Conservation (phyloP, 768 basidiomycete genomes). For the Pulveroboletus sp. region DNA sequence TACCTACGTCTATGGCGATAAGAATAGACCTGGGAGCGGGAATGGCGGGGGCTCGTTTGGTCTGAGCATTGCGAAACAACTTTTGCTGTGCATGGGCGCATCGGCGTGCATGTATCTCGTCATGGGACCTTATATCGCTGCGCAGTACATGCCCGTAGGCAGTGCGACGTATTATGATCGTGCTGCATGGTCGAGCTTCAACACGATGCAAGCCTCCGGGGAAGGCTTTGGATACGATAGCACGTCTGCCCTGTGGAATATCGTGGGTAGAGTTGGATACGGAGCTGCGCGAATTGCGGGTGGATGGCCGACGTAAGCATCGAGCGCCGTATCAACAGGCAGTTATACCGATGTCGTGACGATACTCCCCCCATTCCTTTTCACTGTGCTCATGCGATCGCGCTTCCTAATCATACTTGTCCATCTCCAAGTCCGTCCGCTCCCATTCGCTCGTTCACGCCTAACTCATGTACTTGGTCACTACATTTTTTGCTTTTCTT, state of each 20-base stretch:
- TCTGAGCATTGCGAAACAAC: slow-evolving; percentile 39
- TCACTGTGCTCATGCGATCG: slow-evolving; percentile 17
- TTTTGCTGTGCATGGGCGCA: slow-evolving; percentile 56
- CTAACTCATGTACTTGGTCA: not conserved
- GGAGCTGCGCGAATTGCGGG: slow-evolving; percentile 72
- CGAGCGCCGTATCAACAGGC: not conserved
- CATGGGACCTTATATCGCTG: slow-evolving; percentile 54
- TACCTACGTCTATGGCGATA: slow-evolving; percentile 53
- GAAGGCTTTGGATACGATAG: slow-evolving; percentile 65
- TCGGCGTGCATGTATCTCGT: slow-evolving; percentile 58
- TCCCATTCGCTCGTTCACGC: not conserved
- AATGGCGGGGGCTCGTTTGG: slow-evolving; percentile 24
- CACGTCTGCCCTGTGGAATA: slow-evolving; percentile 60
- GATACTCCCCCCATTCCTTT: not conserved
- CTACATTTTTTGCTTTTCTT: slow-evolving; percentile 5
- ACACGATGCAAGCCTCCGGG: slow-evolving; percentile 61
- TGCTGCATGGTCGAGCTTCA: slow-evolving; percentile 74
- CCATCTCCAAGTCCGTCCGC: slow-evolving; percentile 4
- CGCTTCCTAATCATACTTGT: slow-evolving; percentile 15
- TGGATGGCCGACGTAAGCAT: slow-evolving; percentile 68
- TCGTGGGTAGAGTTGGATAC: slow-evolving; percentile 66
- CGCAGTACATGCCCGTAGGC: slow-evolving; percentile 51
- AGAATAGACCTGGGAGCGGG: slow-evolving; percentile 28
- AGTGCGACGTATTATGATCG: slow-evolving; percentile 77
- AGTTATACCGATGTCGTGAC: slow-evolving; percentile 4